Evolutionary conservation across 2,329 filamentous ascomycete genomes (phyloP), one percentile per base, ranked within the genome.

Genomic region (Aspergillus glaucus): DNA sequence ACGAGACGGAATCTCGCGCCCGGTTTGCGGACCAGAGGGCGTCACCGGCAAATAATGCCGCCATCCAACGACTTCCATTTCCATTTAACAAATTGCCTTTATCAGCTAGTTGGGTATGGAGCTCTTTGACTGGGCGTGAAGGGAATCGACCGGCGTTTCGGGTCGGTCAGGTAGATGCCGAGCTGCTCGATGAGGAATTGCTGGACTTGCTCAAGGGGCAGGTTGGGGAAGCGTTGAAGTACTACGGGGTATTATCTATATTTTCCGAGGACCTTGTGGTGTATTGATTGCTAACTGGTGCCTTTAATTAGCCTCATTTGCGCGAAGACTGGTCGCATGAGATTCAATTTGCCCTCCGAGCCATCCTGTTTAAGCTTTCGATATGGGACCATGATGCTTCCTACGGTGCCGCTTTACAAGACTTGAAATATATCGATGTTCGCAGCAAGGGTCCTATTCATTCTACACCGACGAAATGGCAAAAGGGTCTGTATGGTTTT

Each of bases 361-460:
- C 86, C 2, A 75, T 90, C 3, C 75, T 98, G 6, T 98, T 96
- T 77, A 98, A 98, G 71, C 79, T 98, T 53, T 89, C 87, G 14
- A 85, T 98, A 50, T 98, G 93, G 93, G 91, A 97, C 68, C 88
- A 96, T 67, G 85, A 95, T 67, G 88, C 93, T 36, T 94, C 88
- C 4, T 97, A 98, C 68, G 93, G 93, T 51, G 93, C 93, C 9
- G 85, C 88, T 32, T 75, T 98, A 44, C 93, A 98, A 69, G 95
- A 95, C 54, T 78, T 98, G 24, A 85, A 85, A 63, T 97, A 92
- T 63, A 87, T 88, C 9, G 92, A 97, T 65, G 91, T 90, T 44
- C 80, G 92, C 53, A 78, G 76, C 46, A 70, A 70, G 43, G 81
- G 81, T 8, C 72, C 81, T 0, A 79, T 85, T 22, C 72, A 87